A percentile compares a stretch with the other conserved stretches of the same genome.
These are phyloP conservation scores for Solanum chacoense DNA, from an alignment of 305 asterid species.

Conservation along the genomic window DNA sequence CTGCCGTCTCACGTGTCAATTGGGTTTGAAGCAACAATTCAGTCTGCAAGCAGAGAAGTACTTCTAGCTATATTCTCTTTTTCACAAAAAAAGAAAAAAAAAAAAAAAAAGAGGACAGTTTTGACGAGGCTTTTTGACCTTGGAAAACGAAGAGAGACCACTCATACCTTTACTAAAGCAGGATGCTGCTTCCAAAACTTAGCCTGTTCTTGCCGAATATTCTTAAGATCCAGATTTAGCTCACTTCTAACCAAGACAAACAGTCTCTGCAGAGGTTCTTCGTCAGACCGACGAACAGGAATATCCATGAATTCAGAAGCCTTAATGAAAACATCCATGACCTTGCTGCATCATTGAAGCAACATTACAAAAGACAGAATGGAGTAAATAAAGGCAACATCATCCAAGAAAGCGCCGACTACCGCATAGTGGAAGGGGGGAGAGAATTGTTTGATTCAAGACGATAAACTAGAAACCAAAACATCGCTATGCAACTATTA, in stretches of 20 bases:
- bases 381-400: neutral
- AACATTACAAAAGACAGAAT: slow-evolving; percentile 11
- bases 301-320: slow-evolving; percentile 98
- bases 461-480: neutral
- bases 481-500: neutral
- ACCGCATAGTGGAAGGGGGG: neutral
- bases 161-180: slow-evolving; percentile 79
- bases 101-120: neutral
- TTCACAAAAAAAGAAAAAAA: neutral
- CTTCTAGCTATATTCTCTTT: neutral
- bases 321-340: slow-evolving; percentile 83
- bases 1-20: slow-evolving; percentile 80
- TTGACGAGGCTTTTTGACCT: neutral
- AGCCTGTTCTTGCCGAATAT: slow-evolving; percentile 88
- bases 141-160: neutral
- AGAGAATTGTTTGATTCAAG: neutral
- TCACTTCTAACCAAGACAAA: slow-evolving; percentile 93
- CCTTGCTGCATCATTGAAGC: slow-evolving; percentile 68
- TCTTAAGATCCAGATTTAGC: slow-evolving; percentile 88
- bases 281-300: slow-evolving; percentile 94
- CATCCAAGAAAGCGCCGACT: neutral
- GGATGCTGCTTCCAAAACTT: slow-evolving; percentile 98
- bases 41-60: slow-evolving; percentile 39
- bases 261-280: slow-evolving; percentile 90
- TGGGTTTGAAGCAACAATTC: slow-evolving; percentile 97